Evolutionary conservation across 768 basidiomycete genomes (phyloP).

Genomic region (Mycena polygramma): DNA sequence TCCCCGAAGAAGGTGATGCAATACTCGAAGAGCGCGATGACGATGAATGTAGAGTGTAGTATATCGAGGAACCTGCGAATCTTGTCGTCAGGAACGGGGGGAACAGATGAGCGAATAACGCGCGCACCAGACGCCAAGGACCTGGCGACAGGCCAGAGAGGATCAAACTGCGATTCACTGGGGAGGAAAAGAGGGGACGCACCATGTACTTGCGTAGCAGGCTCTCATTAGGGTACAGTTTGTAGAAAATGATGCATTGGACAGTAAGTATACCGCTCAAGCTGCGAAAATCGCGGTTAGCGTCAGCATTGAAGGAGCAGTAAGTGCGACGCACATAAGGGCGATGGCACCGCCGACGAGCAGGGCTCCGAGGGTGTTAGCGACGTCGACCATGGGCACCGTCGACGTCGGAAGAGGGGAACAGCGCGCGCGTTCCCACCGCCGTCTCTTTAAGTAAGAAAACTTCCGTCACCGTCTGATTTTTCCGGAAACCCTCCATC

Average conservation of each 20-base stretch:
- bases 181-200: constrained; percentile 3
- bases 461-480: too few relatives aligned
- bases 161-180: too few relatives aligned
- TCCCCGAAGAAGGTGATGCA: constrained; percentile 49
- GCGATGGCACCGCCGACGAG: constrained; percentile 36
- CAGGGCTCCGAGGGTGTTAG: constrained; percentile 36
- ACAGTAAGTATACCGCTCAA: constrained; percentile 39
- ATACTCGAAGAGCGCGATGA: constrained; percentile 48
- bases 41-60: constrained; percentile 50
- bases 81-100: too few relatives aligned
- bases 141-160: too few relatives aligned
- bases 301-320: neutral
- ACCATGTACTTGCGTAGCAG: constrained; percentile 23
- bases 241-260: constrained; percentile 38
- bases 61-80: constrained; percentile 43
- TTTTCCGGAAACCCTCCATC: too few relatives aligned
- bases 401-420: too few relatives aligned
- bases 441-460: too few relatives aligned
- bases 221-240: constrained; percentile 34
- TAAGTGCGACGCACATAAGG: constrained; percentile 30
- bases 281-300: neutral
- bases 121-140: constrained; percentile 30
- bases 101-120: too few relatives aligned
- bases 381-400: constrained; percentile 24
- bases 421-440: too few relatives aligned